Evolutionary conservation across 73 alveolate genomes (phyloP).

Genomic region (Tetrahymena borealis): DNA sequence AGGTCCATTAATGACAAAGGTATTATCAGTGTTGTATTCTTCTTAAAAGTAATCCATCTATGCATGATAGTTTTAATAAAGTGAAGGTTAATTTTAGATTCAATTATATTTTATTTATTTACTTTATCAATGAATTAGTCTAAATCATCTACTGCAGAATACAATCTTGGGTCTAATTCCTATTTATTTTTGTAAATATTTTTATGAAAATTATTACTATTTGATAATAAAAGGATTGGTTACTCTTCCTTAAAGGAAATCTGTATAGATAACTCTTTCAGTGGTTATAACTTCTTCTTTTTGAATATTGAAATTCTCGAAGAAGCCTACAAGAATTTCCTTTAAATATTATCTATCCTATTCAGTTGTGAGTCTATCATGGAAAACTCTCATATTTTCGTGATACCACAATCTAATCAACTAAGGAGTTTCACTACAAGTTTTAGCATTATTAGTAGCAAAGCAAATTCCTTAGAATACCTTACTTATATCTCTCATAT

Average conservation of each 20-base stretch:
- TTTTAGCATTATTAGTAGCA: slow-evolving; percentile 46
- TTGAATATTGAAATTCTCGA: slow-evolving; percentile 49
- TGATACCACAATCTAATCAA: slow-evolving; percentile 97
- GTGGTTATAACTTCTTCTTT: slow-evolving; percentile 73
- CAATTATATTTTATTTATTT: background rate
- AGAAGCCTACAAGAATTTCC: slow-evolving; percentile 54
- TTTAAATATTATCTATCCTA: slow-evolving; percentile 89
- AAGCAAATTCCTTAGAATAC: slow-evolving; percentile 89
- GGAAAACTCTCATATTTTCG: slow-evolving; percentile 98
- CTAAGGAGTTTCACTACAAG: slow-evolving; percentile 43
- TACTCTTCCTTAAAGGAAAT: slow-evolving; percentile 29
- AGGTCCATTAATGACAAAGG: slow-evolving; percentile 38
- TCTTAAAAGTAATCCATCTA: slow-evolving; percentile 76
- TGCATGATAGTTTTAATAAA: slow-evolving; percentile 37
- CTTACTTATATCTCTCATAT: slow-evolving; percentile 97
- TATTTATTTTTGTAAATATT: slow-evolving; percentile 46
- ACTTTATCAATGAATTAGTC: slow-evolving; percentile 51
- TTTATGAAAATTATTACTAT: background rate
- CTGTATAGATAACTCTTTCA: slow-evolving; percentile 96
- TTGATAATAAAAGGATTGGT: background rate
- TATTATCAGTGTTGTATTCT: slow-evolving; percentile 82
- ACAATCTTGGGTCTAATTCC: slow-evolving; percentile 86
- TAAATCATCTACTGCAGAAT: slow-evolving; percentile 89
- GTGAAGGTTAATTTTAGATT: background rate
- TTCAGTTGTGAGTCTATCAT: slow-evolving; percentile 96